A percentile compares a stretch with the other conserved stretches of the same genome.
phyloP scores from a whole-genome alignment of 768 basidiomycete genomes.

The Termitomyces titanicus region DNA sequence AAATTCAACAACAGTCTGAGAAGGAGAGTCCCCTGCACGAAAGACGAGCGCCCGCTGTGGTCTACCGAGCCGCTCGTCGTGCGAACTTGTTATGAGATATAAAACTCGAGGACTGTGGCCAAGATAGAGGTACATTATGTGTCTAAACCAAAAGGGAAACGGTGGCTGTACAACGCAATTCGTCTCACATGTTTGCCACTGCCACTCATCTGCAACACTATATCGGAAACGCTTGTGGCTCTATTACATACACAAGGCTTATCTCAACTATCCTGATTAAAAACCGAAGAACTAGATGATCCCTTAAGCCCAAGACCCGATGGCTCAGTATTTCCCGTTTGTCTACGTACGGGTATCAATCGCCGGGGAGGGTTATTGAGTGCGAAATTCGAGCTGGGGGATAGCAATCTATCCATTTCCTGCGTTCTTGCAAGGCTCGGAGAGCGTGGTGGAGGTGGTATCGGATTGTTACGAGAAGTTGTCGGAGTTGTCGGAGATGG shows the following conservation, averaged over 20 bases:
- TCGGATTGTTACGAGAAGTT: constrained; percentile 14
- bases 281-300: constrained; percentile 15
- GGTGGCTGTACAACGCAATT: neutral
- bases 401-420: constrained; percentile 30
- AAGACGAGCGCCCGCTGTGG: constrained; percentile 69
- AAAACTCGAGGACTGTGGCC: constrained; percentile 64
- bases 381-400: constrained; percentile 30
- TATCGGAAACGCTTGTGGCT: neutral
- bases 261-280: constrained; percentile 11
- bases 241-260: neutral
- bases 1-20: constrained; percentile 86
- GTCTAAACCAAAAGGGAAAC: neutral
- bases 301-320: constrained; percentile 27
- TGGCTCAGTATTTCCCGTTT: constrained; percentile 19
- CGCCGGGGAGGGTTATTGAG: constrained; percentile 40
- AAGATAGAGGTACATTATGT: constrained; percentile 73
- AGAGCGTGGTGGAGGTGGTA: constrained; percentile 32
- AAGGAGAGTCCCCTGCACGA: constrained; percentile 49
- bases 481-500: constrained; percentile 26
- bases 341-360: constrained; percentile 20
- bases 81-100: constrained; percentile 67
- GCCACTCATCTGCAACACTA: neutral
- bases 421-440: constrained; percentile 27
- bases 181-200: constrained; percentile 3
- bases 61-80: constrained; percentile 59